Conservation (phyloP, 73 alveolate species). For the Paramecium biaurelia region DNA sequence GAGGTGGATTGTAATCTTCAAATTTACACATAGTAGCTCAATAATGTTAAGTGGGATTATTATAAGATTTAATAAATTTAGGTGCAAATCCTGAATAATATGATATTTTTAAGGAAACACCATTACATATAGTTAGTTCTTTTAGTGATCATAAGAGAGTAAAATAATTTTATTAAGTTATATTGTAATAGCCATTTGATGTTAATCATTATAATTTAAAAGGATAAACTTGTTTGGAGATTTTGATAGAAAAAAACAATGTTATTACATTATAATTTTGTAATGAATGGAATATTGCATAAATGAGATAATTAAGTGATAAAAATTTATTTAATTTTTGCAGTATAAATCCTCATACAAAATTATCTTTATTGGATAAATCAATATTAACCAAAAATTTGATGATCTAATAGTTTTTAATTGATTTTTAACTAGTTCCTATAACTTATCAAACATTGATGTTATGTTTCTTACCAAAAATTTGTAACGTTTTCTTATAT, state of each 20-base stretch:
- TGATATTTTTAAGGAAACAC: constrained; percentile 5
- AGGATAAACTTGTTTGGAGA: constrained; percentile 10
- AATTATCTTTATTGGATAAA: not conserved
- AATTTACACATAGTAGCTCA: constrained; percentile 30
- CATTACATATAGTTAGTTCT: not conserved
- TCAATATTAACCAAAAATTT: not conserved
- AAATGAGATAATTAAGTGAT: not conserved
- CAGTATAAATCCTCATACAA: not conserved
- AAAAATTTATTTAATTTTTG: not conserved
- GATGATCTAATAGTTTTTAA: not conserved
- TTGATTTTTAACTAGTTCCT: not conserved
- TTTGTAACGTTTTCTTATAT: not conserved
- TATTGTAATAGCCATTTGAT: not conserved
- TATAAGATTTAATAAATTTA: not conserved
- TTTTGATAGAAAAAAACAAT: not conserved
- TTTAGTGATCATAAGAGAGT: not conserved
- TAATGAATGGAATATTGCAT: not conserved
- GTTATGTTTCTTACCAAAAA: not conserved
- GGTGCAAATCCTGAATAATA: not conserved
- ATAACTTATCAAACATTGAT: not conserved
- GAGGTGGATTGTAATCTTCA: not conserved
- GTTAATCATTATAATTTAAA: constrained; percentile 3
- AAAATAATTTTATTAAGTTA: not conserved
- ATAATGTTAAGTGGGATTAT: not conserved
- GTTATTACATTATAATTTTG: not conserved